These are phyloP conservation scores for Podaxis sp. DNA, from an alignment of 768 basidiomycete genomes.

Conservation along the genomic window DNA sequence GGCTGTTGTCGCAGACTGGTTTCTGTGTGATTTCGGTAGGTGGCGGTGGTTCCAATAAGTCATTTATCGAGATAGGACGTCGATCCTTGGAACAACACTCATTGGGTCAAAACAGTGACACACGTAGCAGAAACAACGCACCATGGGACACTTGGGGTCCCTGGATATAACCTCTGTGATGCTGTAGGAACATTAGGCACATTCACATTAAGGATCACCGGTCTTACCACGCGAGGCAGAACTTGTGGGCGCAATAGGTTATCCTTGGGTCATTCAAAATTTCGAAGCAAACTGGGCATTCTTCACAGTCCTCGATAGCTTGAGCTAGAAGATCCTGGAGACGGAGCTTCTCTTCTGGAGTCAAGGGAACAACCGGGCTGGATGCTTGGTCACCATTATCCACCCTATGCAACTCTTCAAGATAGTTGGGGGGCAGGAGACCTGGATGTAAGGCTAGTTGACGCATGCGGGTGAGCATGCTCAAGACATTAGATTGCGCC, in stretches of 20 bases:
- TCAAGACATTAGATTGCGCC: constrained; percentile 69
- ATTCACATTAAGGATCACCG: neutral
- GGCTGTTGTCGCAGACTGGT: constrained; percentile 39
- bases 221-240: constrained; percentile 67
- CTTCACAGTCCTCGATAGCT: constrained; percentile 77
- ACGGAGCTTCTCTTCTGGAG: constrained; percentile 49
- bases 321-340: constrained; percentile 60
- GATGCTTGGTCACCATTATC: constrained; percentile 30
- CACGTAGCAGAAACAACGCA: constrained; percentile 23
- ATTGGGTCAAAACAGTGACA: neutral
- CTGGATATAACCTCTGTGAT: constrained; percentile 68
- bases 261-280: constrained; percentile 65
- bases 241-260: constrained; percentile 69
- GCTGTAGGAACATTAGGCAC: constrained; percentile 29
- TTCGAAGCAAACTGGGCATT: constrained; percentile 76
- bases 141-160: constrained; percentile 84
- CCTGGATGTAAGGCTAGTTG: constrained; percentile 81
- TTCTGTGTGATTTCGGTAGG: constrained; percentile 70
- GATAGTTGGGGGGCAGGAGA: constrained; percentile 67
- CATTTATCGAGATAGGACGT: constrained; percentile 47
- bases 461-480: constrained; percentile 83
- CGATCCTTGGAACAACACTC: constrained; percentile 56
- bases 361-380: constrained; percentile 35
- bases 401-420: constrained; percentile 55
- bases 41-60: constrained; percentile 62